Base-by-base conservation (phyloP, 1,139 yeast genomes). In the Debaryomycetaceae sp. region DNA sequence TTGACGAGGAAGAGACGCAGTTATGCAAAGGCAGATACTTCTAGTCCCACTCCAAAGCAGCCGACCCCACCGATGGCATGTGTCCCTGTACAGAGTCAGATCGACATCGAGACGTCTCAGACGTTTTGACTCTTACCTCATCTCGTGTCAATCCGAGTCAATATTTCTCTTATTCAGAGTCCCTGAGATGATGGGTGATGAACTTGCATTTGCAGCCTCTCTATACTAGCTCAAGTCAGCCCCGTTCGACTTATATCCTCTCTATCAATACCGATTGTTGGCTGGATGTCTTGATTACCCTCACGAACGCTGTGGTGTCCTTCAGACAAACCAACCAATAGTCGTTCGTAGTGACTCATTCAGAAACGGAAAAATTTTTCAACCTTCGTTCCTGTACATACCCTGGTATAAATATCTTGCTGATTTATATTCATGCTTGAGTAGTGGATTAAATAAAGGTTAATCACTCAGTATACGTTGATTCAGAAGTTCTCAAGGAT, bases 321-420 rank as follows among this genome's bases (percentile, higher is more conserved):
- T 27, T 4, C 3, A 27, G 31, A 7, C 11, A 27, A 11, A 8
- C 22, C 34, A 37, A 22, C 22, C 34, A n/a, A 37, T 17, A 9
- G 9, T 27, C 23, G 17, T n/a, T 24, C 27, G 27, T 22, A n/a
- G 31, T 37, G 40, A 37, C 34, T 37, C 40, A 37, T 37, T n/a
- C 33, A 34, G 31, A 24, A 37, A 13, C 20, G 40, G 34, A 33
- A 37, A 37, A 37, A 37, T 24, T 37, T 37, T 37, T 37, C 40
- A 27, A 22, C 33, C 31, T 37, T 7, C 11, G 4, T 11, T 7
- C 31, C 31, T 27, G 31, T 27, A 27, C 31, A 27, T 27, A 27
- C 8, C 4, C 3, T 27, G 11, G 11, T 27, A 27, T 27, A 27
- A 27, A 27, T 27, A 8, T 27, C 4, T 27, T 27, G 11, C 11